Evolutionary conservation across 1,284 basidiomycete species (phyloP), one percentile per base, ranked within the genome.

Genomic region (Sanghuangporus weigelae): DNA sequence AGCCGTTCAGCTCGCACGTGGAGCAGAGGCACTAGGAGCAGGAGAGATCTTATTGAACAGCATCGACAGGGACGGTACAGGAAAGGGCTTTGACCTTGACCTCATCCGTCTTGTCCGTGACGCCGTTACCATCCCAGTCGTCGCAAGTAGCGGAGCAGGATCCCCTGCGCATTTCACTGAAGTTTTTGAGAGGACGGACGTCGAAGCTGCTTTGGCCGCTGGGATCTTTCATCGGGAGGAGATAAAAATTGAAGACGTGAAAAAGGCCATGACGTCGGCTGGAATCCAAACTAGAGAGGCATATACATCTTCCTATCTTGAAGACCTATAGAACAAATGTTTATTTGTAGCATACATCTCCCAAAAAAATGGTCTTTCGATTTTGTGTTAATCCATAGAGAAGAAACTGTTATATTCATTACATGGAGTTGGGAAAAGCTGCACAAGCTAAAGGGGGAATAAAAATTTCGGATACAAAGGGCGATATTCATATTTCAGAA

Each of bases 161-260:
- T 80, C 77, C 40, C 76, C 82, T 10, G 81, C 84, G 59, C 93
- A 99, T 76, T 99, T 99, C 74, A 83, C 87, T 38, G 84, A 95
- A 61, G 90, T 97, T 19, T 98, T 98, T 74, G 73, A 79, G 63
- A 77, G 83, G 70, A 95, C 93, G 3, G 81, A 78, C 2, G 94
- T 89, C 0, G 97, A 99, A 76, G 95, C 97, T 39, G 97, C 93
- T 0, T 77, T 99, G 62, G 97, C 97, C 3, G 97, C 97, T 16
- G 97, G 97, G 3, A 98, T 99, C 70, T 99, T 99, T 78, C 97
- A 99, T 76, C 81, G 97, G 39, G 84, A 84, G 63, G 92, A 98
- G 74, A 94, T 98, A 5, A 74, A 72, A 26, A 92, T 93, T 66
- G 70, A 72, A 16, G 84, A 92, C 63, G 88, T 95, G 60, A 96